Evolutionary conservation across 2,329 filamentous ascomycete species (phyloP), one percentile per base, ranked within the genome.

Genomic region (Diaporthe amygdali): DNA sequence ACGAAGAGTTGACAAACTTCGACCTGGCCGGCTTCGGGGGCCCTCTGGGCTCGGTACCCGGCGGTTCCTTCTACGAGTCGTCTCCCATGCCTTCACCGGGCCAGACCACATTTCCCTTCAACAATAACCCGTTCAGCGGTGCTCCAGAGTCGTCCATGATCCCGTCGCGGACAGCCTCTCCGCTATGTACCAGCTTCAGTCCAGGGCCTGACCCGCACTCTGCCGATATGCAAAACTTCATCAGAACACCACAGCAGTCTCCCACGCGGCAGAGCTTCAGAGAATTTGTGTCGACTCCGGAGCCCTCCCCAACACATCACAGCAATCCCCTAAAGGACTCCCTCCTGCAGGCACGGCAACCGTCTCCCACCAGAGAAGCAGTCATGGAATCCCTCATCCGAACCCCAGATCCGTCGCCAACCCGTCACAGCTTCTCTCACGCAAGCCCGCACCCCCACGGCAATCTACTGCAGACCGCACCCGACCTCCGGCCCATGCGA

Each of bases 1-100:
- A 72, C 69, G 71, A 72, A 51, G 71, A 72, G 34, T 71, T 72
- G 32, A 70, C 68, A 46, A 71, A 72, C 64, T 72, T 72, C 71
- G 71, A 72, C 69, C 41, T 72, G 49, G 49, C 64, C 27, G 56
- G 59, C 64, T 72, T 72, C 14, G 71, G 71, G n/a, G 71, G 68
- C 5, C 71, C 68, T 20, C 68, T 72, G 12, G 51, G 59, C 30
- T 63, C 59, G n/a, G 59, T 63, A 2, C 66, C 70, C 2, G 70
- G 69, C 1, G 71, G 70, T 1, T 52, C 54, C 49, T 66, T 72
- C 39, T 72, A 68, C 32, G 71, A 72, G 34, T 68, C 59, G 41
- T 72, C 71, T 15, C 71, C 71, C 6, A 68, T 72, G 71, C 71
- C 71, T 17, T 72, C 71, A 8, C 71, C 71, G 14, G 54, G 68